A percentile compares a stretch with the other conserved stretches of the same genome.
These are phyloP conservation scores for Fusarium sp. DNA, from an alignment of 2,329 filamentous ascomycete genomes.

Conservation along the genomic window DNA sequence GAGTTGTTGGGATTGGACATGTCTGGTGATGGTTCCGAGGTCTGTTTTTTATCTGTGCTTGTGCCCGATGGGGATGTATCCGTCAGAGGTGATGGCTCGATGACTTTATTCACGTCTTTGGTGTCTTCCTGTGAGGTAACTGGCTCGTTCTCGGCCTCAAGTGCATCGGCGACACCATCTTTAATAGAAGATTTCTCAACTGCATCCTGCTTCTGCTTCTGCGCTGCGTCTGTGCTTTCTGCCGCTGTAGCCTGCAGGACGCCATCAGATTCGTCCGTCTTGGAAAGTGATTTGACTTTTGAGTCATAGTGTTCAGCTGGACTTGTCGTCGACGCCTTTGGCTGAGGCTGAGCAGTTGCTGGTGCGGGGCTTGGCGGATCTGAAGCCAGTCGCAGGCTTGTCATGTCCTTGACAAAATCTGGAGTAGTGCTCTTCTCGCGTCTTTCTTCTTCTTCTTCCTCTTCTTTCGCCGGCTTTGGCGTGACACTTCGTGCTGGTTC, in stretches of 20 bases:
- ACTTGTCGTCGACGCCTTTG: constrained; percentile 38
- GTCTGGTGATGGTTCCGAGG: constrained; percentile 7
- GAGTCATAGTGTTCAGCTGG: constrained; percentile 31
- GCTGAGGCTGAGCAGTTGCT: constrained; percentile 32
- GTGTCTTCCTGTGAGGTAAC: not conserved
- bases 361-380: constrained; percentile 38
- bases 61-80: not conserved
- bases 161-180: not conserved
- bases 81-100: not conserved
- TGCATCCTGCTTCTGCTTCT: constrained; percentile 3
- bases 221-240: not conserved
- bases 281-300: constrained; percentile 23
- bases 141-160: constrained; percentile 12
- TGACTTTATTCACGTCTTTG: constrained; percentile 4
- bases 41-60: constrained; percentile 1
- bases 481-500: constrained; percentile 21
- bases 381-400: constrained; percentile 47
- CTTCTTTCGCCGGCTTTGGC: constrained; percentile 14
- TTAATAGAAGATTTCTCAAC: constrained; percentile 24
- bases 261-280: constrained; percentile 30
- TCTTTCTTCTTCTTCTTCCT: not conserved
- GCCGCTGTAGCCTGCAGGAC: constrained; percentile 1
- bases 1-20: constrained; percentile 17
- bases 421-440: constrained; percentile 43
- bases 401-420: constrained; percentile 49